A percentile compares a stretch with the other conserved stretches of the same genome.
These are phyloP conservation scores for Suhomyces vadensis DNA, from an alignment of 805 yeast species.

Conservation along the genomic window DNA sequence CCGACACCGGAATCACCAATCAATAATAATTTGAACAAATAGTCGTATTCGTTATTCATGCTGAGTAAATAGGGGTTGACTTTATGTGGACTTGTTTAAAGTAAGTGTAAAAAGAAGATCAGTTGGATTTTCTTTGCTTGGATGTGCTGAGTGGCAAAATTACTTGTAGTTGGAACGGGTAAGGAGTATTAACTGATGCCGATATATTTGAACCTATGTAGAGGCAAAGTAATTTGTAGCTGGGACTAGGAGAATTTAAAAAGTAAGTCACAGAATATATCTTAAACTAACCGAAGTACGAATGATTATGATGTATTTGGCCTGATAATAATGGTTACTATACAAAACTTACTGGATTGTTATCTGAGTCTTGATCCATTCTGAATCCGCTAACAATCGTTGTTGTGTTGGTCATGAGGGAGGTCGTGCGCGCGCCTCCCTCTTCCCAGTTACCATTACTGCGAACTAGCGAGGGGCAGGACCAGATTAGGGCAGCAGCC, in stretches of 20 bases:
- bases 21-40: conserved; percentile 87
- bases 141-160: not conserved
- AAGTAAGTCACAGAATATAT: not conserved
- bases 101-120: not conserved
- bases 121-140: not conserved
- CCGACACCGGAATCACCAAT: conserved; percentile 99
- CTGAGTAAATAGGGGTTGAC: conserved; percentile 1
- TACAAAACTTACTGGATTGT: not conserved
- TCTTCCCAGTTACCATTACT: not conserved
- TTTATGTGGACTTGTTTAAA: not conserved
- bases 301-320: not conserved
- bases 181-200: not conserved
- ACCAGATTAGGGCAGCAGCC: no score
- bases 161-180: not conserved
- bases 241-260: not conserved
- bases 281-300: not conserved
- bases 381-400: conserved; percentile 2
- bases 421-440: conserved; percentile 6
- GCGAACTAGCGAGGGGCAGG: not conserved
- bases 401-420: conserved; percentile 8
- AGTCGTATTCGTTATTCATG: conserved; percentile 96
- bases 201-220: not conserved
- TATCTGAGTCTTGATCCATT: conserved; percentile 2
- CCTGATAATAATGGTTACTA: not conserved
- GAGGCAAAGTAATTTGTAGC: not conserved